Percentiles rank a stretch among this genome's conserved stretches.
These are phyloP conservation scores for Pleurotus citrinopileatus DNA, from an alignment of 768 basidiomycete genomes.

Conservation along the genomic window DNA sequence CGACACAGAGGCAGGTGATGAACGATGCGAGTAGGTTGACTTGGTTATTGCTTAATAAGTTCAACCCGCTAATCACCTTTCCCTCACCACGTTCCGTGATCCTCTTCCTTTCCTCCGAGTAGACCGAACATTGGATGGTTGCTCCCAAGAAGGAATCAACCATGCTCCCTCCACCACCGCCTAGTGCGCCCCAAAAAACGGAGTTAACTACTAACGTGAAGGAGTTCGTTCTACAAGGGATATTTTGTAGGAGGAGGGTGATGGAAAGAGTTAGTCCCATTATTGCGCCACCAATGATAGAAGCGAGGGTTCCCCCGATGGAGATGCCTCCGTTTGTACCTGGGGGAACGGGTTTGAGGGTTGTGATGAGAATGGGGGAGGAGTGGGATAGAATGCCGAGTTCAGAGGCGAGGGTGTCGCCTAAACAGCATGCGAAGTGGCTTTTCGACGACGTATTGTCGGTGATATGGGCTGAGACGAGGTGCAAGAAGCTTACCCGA, in stretches of 20 bases:
- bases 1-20: constrained; percentile 11
- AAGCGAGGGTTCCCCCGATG: constrained; percentile 68
- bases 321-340: constrained; percentile 93
- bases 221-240: constrained; percentile 43
- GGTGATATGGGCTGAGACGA: background rate
- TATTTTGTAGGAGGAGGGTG: constrained; percentile 61
- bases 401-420: constrained; percentile 92
- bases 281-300: constrained; percentile 65
- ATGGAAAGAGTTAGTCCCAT: constrained; percentile 64
- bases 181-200: constrained; percentile 56
- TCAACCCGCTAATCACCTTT: constrained; percentile 58
- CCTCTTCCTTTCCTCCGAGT: constrained; percentile 54
- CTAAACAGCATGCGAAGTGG: constrained; percentile 86
- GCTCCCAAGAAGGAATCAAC: constrained; percentile 90
- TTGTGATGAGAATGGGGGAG: constrained; percentile 77
- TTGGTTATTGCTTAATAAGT: constrained; percentile 83
- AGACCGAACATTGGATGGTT: constrained; percentile 79
- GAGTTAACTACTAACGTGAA: constrained; percentile 36
- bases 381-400: constrained; percentile 79
- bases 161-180: constrained; percentile 79
- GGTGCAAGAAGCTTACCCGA: constrained; percentile 51
- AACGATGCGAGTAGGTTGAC: constrained; percentile 33
- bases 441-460: too few relatives aligned
- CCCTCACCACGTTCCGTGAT: constrained; percentile 56
- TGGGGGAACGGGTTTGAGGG: constrained; percentile 68